These are phyloP conservation scores for Acmispon strigosus DNA, from an alignment of 306 rosid species.

Conservation along the genomic window DNA sequence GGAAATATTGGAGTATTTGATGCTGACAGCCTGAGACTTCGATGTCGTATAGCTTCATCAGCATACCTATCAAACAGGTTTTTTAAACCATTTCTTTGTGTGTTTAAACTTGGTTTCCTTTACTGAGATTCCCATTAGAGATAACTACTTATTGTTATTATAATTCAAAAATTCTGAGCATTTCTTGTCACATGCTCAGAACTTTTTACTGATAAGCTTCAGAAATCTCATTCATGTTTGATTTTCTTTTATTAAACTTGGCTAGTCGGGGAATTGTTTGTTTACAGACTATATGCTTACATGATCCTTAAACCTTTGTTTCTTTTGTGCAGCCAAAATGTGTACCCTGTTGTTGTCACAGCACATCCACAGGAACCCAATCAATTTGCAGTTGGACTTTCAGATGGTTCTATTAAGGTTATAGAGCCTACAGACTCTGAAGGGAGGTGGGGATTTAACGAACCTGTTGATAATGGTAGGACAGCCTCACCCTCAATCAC, in stretches of 20 bases:
- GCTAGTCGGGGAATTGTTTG: not conserved
- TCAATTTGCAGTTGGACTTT: constrained; percentile 64
- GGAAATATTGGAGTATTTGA: constrained; percentile 65
- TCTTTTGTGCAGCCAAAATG: constrained; percentile 42
- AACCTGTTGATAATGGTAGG: constrained; percentile 9
- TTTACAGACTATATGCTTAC: not conserved
- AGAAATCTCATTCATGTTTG: not conserved
- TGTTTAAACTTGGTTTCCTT: not conserved
- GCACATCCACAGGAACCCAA: constrained; percentile 56
- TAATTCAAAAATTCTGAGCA: not conserved
- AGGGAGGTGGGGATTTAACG: constrained; percentile 9
- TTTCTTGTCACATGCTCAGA: not conserved
- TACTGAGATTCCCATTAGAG: not conserved
- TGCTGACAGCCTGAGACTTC: constrained; percentile 43
- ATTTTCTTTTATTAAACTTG: not conserved
- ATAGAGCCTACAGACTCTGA: constrained; percentile 18
- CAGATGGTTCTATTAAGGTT: constrained; percentile 51
- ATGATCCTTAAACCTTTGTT: not conserved
- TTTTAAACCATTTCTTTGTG: too few species aligned
- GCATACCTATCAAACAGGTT: constrained; percentile 46
- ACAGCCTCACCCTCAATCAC: constrained; percentile 39
- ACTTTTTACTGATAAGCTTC: not conserved
- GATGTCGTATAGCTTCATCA: constrained; percentile 60
- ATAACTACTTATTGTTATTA: not conserved
- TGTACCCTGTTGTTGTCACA: constrained; percentile 46